Conservation (phyloP, 371 early-diverging fungal species). For the Apophysomyces variabilis region DNA sequence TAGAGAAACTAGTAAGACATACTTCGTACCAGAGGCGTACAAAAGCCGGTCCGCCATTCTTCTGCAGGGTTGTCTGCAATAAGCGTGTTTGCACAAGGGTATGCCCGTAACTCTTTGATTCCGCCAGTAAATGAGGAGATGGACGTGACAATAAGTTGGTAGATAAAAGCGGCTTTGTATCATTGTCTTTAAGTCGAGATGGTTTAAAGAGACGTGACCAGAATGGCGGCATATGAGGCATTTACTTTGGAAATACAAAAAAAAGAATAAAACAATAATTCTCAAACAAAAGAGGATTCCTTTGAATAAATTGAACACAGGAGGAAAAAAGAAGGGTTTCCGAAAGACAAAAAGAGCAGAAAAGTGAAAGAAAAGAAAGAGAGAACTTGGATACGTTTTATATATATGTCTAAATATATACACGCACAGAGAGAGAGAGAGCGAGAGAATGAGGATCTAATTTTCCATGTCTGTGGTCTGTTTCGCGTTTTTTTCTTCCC, state of each 20-base stretch:
- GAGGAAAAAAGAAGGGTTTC: too few species aligned
- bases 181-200: neutral
- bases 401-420: too few species aligned
- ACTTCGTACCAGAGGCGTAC: constrained; percentile 17
- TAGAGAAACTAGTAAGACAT: neutral
- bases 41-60: neutral
- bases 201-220: neutral
- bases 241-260: too few species aligned
- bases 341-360: too few species aligned
- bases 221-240: neutral
- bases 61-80: neutral
- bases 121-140: constrained; percentile 4
- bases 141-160: neutral
- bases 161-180: neutral
- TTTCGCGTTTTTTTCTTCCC: neutral
- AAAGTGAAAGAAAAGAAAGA: too few species aligned
- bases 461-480: too few species aligned
- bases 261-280: too few species aligned
- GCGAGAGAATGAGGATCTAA: too few species aligned
- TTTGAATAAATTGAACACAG: too few species aligned
- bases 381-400: too few species aligned
- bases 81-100: neutral
- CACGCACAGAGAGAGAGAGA: too few species aligned
- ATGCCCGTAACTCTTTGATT: constrained; percentile 8
- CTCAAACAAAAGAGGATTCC: too few species aligned